Percentiles rank a stretch among this genome's conserved stretches.
phyloP scores from a whole-genome alignment of 345 rosid genomes.

The Salix viminalis region DNA sequence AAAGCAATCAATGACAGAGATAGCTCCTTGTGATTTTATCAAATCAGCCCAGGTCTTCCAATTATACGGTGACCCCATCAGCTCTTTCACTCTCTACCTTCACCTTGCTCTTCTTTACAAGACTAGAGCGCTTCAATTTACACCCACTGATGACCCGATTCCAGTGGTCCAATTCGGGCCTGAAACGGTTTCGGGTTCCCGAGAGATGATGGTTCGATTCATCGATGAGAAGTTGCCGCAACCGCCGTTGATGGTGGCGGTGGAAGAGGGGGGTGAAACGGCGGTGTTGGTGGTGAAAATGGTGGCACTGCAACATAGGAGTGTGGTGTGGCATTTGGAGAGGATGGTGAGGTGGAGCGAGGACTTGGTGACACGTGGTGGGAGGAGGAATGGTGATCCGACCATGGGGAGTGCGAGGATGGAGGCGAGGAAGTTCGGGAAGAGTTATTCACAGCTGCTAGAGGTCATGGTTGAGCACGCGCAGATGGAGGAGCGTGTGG shows the following conservation, averaged over 20 bases:
- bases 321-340: slow-evolving; percentile 55
- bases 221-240: slow-evolving; percentile 49
- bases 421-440: slow-evolving; percentile 60
- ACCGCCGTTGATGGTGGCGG: slow-evolving; percentile 36
- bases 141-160: slow-evolving; percentile 30
- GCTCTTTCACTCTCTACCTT: slow-evolving; percentile 32
- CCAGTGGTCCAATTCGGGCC: slow-evolving; percentile 43
- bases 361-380: slow-evolving; percentile 58
- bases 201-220: slow-evolving; percentile 43
- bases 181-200: slow-evolving; percentile 42
- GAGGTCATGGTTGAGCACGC: slow-evolving; percentile 75
- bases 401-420: slow-evolving; percentile 56
- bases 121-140: slow-evolving; percentile 34
- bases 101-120: slow-evolving; percentile 59
- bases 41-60: slow-evolving; percentile 31
- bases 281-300: slow-evolving; percentile 40
- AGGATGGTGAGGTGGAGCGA: slow-evolving; percentile 66
- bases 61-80: slow-evolving; percentile 30
- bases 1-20: slow-evolving; percentile 44
- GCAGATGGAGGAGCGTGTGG: slow-evolving; percentile 70
- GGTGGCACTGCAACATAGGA: slow-evolving; percentile 53
- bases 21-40: slow-evolving; percentile 40
- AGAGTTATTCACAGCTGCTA: slow-evolving; percentile 46
- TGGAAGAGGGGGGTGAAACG: slow-evolving; percentile 25
- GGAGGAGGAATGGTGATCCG: slow-evolving; percentile 49